A percentile compares a stretch with the other conserved stretches of the same genome.
Conservation (phyloP, 345 rosid genomes). For the Dimocarpus longan region DNA sequence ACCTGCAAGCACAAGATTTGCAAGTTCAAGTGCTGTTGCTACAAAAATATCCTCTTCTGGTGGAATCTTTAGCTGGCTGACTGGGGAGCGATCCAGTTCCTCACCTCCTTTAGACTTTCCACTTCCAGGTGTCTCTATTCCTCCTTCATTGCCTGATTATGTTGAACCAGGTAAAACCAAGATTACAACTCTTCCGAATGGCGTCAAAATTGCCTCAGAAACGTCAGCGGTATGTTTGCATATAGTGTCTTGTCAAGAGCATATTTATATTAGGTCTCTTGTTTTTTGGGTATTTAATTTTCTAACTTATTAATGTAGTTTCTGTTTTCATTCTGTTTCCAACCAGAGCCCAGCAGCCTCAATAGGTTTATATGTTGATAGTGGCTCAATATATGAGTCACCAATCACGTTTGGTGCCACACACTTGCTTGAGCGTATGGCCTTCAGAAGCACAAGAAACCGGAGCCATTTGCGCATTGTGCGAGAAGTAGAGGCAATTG, state of each 20-base stretch:
- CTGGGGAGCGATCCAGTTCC: slow-evolving; percentile 54
- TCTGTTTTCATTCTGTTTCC: slow-evolving; percentile 27
- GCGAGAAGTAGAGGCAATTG: slow-evolving; percentile 88
- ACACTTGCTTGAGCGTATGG: slow-evolving; percentile 88
- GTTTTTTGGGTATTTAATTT: slow-evolving; percentile 14
- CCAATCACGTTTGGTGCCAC: slow-evolving; percentile 68
- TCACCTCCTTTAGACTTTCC: slow-evolving; percentile 57
- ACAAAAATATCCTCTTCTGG: slow-evolving; percentile 46
- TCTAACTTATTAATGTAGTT: slow-evolving; percentile 14
- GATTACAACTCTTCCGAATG: slow-evolving; percentile 69
- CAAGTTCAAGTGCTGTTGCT: slow-evolving; percentile 64
- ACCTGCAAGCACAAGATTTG: slow-evolving; percentile 36
- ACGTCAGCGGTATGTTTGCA: slow-evolving; percentile 49
- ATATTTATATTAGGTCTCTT: slow-evolving; percentile 17
- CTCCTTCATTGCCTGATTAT: slow-evolving; percentile 69
- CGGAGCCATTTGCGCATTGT: slow-evolving; percentile 78
- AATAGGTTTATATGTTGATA: slow-evolving; percentile 70
- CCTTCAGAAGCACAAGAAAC: slow-evolving; percentile 81
- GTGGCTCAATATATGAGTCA: slow-evolving; percentile 78
- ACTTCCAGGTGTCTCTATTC: slow-evolving; percentile 60
- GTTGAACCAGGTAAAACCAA: slow-evolving; percentile 60
- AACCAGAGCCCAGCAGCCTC: slow-evolving; percentile 78
- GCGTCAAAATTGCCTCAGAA: slow-evolving; percentile 58
- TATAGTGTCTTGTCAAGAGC: slow-evolving; percentile 20
- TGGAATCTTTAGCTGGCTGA: slow-evolving; percentile 67